A percentile compares a stretch with the other conserved stretches of the same genome.
These are phyloP conservation scores for Ophiocordyceps camponoti-leonardi DNA, from an alignment of 2,329 filamentous ascomycete genomes.

Conservation along the genomic window DNA sequence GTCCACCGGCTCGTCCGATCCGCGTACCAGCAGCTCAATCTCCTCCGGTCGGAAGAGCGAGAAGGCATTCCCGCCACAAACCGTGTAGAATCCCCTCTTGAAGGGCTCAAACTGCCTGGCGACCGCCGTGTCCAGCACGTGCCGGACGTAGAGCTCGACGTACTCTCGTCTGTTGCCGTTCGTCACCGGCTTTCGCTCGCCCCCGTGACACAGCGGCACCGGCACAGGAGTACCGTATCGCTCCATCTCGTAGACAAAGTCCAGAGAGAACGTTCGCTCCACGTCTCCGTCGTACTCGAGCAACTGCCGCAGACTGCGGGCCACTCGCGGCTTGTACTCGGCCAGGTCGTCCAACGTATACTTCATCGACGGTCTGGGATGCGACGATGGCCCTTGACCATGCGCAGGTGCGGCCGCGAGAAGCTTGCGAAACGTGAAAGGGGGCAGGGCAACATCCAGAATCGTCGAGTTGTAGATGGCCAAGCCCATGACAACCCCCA, in stretches of 20 bases:
- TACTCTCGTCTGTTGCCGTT: constrained; percentile 72
- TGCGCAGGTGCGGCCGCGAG: constrained; percentile 57
- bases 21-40: constrained; percentile 73
- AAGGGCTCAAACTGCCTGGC: constrained; percentile 80
- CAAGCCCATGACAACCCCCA: constrained; percentile 72
- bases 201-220: constrained; percentile 56
- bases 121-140: constrained; percentile 63
- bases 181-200: constrained; percentile 62
- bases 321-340: constrained; percentile 62
- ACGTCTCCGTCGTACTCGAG: constrained; percentile 77
- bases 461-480: constrained; percentile 95
- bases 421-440: constrained; percentile 79
- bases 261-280: constrained; percentile 59
- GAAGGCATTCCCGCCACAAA: constrained; percentile 76
- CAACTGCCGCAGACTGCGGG: constrained; percentile 56
- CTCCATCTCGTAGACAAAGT: constrained; percentile 64
- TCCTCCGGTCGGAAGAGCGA: constrained; percentile 81
- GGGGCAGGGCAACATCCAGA: constrained; percentile 70
- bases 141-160: constrained; percentile 67
- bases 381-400: constrained; percentile 32
- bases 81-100: constrained; percentile 83
- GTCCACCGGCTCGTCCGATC: constrained; percentile 70
- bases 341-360: constrained; percentile 70
- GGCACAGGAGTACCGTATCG: constrained; percentile 53
- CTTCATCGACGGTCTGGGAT: constrained; percentile 44